Base-by-base conservation (phyloP, 2,329 filamentous ascomycete genomes). In the Talaromyces sp. region DNA sequence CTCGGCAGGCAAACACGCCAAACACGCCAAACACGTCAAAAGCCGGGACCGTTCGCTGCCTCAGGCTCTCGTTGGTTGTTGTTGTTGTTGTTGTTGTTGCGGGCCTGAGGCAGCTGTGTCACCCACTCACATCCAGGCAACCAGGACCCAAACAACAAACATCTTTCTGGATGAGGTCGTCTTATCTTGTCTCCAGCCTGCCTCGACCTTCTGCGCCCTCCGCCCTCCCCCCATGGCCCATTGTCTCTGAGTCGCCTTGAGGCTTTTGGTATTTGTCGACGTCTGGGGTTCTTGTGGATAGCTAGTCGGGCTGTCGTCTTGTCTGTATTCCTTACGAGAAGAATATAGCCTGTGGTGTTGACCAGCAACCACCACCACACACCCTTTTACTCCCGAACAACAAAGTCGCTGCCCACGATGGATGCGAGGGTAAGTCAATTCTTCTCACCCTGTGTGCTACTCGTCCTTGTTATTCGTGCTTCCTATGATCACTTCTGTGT, bases 341-440 rank as follows among this genome's bases (percentile, higher is more conserved):
- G 52, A n/a, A 54, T 54, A 31, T 31, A 33, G 7, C 8, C 23
- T 54, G 52, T 3, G 36, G 36, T 23, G 44, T 51, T 23, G 27
- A 51, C 44, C 18, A 28, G 18, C 44, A 51, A 23, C 18, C 44
- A 51, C 14, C 50, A 30, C 28, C 27, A 53, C 50, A 31, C 50
- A 27, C 14, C 5, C 50, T n/a, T 33, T 16, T 27, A 53, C 28
- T 31, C 2, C 8, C n/a, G 16, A 47, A 23, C 18, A 28, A 16
- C 31, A 27, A 5, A 28, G 50, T 31, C 16, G 50, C 31, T 34
- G 47, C 56, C 57, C 50, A 75, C 64, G 28, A 81, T 81, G 79
- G 79, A 81, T 70, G 78, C 77, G 65, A 81, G 80, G 74, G 79
- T 81, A 74, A 65, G 75, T 72, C n/a, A 44, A 47, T 42, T 42